Base-by-base conservation (phyloP, 192 early-diverging fungal genomes). In the Chytriomyces confervae region DNA sequence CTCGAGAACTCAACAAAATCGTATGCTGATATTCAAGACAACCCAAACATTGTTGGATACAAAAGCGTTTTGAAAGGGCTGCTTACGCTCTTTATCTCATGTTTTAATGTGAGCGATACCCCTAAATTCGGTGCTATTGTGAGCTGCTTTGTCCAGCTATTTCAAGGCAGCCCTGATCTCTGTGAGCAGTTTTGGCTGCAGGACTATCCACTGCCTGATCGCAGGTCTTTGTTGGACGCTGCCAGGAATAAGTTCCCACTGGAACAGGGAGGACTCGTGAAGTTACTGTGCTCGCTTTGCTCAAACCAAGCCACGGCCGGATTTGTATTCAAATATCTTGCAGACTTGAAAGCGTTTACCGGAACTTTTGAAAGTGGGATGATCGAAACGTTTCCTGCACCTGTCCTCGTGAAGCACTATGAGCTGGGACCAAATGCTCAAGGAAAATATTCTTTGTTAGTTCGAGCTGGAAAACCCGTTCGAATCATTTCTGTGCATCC, bases 61-160 rank as follows among this genome's bases (percentile, higher is more conserved):
- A 77, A 74, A 50, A 84, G 86, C 57, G 69, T 87, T 27, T 50
- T 86, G 44, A 87, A 87, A 68, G 84, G 79, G 23, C 57, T 87
- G 5, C 44, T 85, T 27, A 77, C 45, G 16, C 71, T 86, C 7
- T 77, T 85, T 44, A 62, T 64, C 16, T 9, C 16, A 9, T 57
- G 62, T 51, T 72, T 74, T 60, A 77, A 76, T 5, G 74, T 85
- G 27, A 66, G 78, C n/a, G 77, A 83, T 75, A 65, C 73, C 13
- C 65, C 73, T 13, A 63, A 83, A 43, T 72, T 84, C 43, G 75
- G 84, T 43, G 60, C 36, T 13, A 44, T 84, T 18, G 29, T 81
- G 2, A 36, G 50, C 7, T 81, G 75, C 62, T 81, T 85, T 57
- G 46, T 65, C 6, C 48, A 69, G 27, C 18, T 86, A 8, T 86